Percentiles rank a stretch among this genome's conserved stretches.
phyloP scores from a whole-genome alignment of 441 rosid species.

The Aleurites moluccanus region DNA sequence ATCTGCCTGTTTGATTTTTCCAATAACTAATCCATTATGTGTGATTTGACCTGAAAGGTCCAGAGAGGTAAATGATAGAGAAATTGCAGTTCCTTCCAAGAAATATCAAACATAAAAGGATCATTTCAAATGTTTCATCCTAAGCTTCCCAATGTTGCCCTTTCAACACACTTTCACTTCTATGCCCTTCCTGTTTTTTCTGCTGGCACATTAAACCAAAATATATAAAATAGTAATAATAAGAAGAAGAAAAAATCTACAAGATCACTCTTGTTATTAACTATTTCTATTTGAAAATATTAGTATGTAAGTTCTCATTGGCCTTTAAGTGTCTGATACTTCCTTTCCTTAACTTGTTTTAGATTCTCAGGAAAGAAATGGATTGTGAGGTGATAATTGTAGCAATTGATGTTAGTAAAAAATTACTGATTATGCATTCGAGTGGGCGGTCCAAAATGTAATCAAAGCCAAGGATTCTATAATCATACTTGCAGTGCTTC shows the following conservation, averaged over 20 bases:
- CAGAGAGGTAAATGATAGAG: too few species aligned
- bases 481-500: slow-evolving; percentile 38
- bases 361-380: slow-evolving; percentile 13
- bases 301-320: not conserved
- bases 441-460: slow-evolving; percentile 39
- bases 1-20: too few species aligned
- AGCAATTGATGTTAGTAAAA: slow-evolving; percentile 40
- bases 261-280: not conserved
- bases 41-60: too few species aligned
- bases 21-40: too few species aligned
- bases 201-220: slow-evolving; percentile 17
- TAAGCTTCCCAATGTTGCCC: slow-evolving; percentile 24
- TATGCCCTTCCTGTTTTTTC: slow-evolving; percentile 16
- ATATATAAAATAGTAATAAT: not conserved
- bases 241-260: not conserved
- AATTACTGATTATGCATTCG: slow-evolving; percentile 35
- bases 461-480: slow-evolving; percentile 30
- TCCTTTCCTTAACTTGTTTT: not conserved
- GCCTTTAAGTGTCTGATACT: not conserved
- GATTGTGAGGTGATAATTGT: slow-evolving; percentile 39
- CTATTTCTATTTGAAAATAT: not conserved
- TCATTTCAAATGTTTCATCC: slow-evolving; percentile 24
- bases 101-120: not conserved
- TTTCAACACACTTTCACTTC: slow-evolving; percentile 17
- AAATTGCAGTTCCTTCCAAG: too few species aligned